Base-by-base conservation (phyloP, 208 protist genomes). In the Wallacemonas rigidus region DNA sequence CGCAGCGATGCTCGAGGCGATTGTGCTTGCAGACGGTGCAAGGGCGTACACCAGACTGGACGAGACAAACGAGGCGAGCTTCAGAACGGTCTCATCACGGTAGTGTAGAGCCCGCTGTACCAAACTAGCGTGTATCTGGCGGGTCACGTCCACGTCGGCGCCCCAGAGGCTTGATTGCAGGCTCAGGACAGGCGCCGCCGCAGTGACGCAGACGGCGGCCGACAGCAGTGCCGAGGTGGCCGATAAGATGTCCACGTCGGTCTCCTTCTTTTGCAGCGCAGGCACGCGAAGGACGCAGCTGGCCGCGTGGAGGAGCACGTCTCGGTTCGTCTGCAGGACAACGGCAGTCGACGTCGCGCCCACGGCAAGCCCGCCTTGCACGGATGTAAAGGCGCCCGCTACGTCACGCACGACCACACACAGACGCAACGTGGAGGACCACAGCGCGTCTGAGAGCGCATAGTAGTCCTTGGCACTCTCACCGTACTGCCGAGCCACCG, bases 61-160 rank as follows among this genome's bases (percentile, higher is more conserved):
- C 14, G 83, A 86, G 15, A 94, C 79, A 26, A 89, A 48, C 17
- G 89, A 87, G 2, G 87, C 76, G 38, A 94, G 57, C 63, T 85
- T 71, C 65, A 93, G 79, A 26, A 96, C 82, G 7, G 67, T 72
- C 40, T 81, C 79, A 58, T 92, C 69, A 12, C 62, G 74, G 63
- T 76, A 92, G 8, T 77, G 82, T 48, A 96, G 77, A 5, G 68
- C 83, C 8, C 87, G 85, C 67, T 96, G 88, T n/a, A 91, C 74
- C 35, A 96, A 67, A 26, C 84, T 60, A 17, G 71, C 74, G 68
- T 96, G 91, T 17, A 96, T 78, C 71, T 96, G 74, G 64, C 83
- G 82, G 35, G 88, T 94, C 53, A 90, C 50, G 6, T 38, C 44
- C 9, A 56, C 39, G 56, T 90, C 86, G 8, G 77, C 67, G 35